Evolutionary conservation across 2,329 filamentous ascomycete genomes (phyloP), one percentile per base, ranked within the genome.

Genomic region (Monilinia laxa): DNA sequence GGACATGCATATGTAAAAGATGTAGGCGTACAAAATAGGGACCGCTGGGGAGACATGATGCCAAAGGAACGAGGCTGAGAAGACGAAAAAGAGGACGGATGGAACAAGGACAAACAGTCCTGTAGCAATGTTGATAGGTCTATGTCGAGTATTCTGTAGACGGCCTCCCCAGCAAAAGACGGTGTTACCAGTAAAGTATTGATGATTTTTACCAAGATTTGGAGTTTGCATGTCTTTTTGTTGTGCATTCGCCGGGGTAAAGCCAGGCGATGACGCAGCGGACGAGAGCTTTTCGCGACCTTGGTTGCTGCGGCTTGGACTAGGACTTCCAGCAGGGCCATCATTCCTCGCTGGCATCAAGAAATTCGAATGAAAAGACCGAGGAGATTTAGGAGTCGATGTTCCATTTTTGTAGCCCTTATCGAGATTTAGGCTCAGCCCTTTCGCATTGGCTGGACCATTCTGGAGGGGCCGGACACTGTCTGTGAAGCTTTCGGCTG

Each of bases 181-280:
- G 0, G 92, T 97, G 75, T 98, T 99, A 56, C 95, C 95, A 55
- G 91, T 86, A 74, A 97, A 98, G 77, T 97, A 97, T 76, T 98
- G 87, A 78, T 94, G 90, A 73, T 97, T 97, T 71, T 85, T 89
- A 62, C 91, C 88, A 65, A 85, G 75, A 47, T 82, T 78, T 59
- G 75, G 49, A 35, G 68, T 78, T 54, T 54, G 74, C 52, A 58
- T 73, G 51, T 47, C 55, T 67, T 68, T 69, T 73, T 70, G 73
- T 65, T 14, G 75, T 71, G 52, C 76, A 68, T 86, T 83, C n/a
- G 78, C 74, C 2, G 81, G 80, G 52, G 81, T 78, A 62, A 90
- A 82, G 57, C 83, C 84, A 2, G 92, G 92, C 11, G 92, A 91
- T 4, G 91, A 93, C 42, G 88, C 88, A 63, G 86, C 86, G 0